Percentiles rank a stretch among this genome's conserved stretches.
phyloP scores from a whole-genome alignment of 768 basidiomycete species.

The Hemileccinum impolitum region DNA sequence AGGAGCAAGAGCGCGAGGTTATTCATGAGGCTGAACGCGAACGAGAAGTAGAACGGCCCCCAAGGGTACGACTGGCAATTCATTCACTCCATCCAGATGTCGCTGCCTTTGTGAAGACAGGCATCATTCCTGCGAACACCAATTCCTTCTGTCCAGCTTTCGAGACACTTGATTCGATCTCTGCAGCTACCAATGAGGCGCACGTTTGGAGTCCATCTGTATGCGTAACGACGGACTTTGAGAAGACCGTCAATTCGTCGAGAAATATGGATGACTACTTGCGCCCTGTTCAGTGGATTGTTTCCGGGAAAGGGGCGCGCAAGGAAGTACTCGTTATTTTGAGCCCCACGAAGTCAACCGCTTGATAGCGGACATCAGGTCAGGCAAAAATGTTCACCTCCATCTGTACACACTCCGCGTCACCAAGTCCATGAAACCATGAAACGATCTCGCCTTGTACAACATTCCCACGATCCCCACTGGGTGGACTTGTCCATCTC shows the following conservation, averaged over 20 bases:
- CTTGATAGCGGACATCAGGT: constrained; percentile 36
- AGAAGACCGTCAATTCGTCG: too few species aligned
- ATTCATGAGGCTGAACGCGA: constrained; percentile 41
- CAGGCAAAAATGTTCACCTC: constrained; percentile 11
- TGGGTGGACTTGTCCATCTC: not conserved
- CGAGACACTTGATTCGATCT: not conserved
- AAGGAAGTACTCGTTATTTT: constrained; percentile 29
- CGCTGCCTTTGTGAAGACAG: constrained; percentile 1
- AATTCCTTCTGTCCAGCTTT: not conserved
- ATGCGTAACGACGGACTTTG: constrained; percentile 1
- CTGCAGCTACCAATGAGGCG: not conserved
- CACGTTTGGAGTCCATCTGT: constrained; percentile 4
- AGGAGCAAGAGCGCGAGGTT: constrained; percentile 47
- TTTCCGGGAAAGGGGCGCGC: not conserved
- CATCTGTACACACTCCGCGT: constrained; percentile 3
- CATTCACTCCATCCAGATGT: too few species aligned
- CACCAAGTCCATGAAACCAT: not conserved
- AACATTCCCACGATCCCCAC: not conserved
- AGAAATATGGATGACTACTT: too few species aligned
- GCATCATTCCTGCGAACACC: not conserved
- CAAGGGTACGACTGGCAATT: not conserved
- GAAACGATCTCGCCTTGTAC: constrained; percentile 1
- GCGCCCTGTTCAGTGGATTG: constrained; percentile 4
- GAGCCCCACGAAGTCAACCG: constrained; percentile 39
- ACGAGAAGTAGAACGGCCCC: constrained; percentile 17